A percentile compares a stretch with the other conserved stretches of the same genome.
phyloP scores from a whole-genome alignment of 768 basidiomycete genomes.

The Lactifluus piperatus region DNA sequence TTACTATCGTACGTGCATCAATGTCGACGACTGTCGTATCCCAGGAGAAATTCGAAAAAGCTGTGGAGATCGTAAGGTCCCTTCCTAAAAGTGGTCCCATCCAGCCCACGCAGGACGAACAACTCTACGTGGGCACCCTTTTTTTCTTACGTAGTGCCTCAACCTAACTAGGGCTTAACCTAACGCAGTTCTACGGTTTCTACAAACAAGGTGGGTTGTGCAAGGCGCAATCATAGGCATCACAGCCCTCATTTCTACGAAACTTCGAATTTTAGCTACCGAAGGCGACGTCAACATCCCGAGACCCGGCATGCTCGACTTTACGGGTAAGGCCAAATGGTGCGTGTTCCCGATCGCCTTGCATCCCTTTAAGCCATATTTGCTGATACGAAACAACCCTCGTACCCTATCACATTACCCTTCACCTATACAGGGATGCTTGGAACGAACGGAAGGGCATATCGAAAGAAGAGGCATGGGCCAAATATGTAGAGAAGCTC shows the following conservation, averaged over 20 bases:
- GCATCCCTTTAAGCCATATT: conserved; percentile 5
- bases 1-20: background rate
- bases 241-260: conserved; percentile 5
- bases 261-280: conserved; percentile 39
- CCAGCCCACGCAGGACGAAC: conserved; percentile 61
- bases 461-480: conserved; percentile 60
- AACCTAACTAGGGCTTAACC: background rate
- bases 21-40: conserved; percentile 49
- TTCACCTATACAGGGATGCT: conserved; percentile 60
- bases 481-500: conserved; percentile 69
- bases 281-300: conserved; percentile 60
- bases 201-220: conserved; percentile 77
- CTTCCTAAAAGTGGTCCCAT: conserved; percentile 79
- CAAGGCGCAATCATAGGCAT: conserved; percentile 7
- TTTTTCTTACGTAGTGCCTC: conserved; percentile 9
- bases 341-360: conserved; percentile 27
- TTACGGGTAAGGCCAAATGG: conserved; percentile 88
- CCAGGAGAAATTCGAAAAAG: conserved; percentile 65
- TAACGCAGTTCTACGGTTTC: conserved; percentile 76
- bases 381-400: background rate
- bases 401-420: background rate
- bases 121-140: conserved; percentile 59
- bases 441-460: conserved; percentile 71
- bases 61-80: conserved; percentile 51
- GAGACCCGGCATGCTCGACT: conserved; percentile 74